Evolutionary conservation across 352 stramenopile genomes (phyloP).

Genomic region (Sclerospora graminicola): DNA sequence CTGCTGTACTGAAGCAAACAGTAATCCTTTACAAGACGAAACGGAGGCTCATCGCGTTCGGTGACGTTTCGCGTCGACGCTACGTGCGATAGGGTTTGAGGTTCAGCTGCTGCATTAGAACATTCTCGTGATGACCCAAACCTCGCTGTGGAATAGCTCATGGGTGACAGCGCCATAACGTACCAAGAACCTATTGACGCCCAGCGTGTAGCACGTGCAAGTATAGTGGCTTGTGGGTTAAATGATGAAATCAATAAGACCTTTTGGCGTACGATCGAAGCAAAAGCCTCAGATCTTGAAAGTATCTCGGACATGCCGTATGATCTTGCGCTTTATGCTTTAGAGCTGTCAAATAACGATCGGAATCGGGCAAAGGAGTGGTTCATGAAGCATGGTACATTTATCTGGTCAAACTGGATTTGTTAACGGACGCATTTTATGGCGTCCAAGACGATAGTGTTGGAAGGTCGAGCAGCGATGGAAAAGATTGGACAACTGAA

Average conservation of each 20-base stretch:
- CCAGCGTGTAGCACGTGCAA: conserved; percentile 38
- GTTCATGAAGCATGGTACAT: conserved; percentile 73
- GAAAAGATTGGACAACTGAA: conserved; percentile 74
- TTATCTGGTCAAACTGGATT: conserved; percentile 41
- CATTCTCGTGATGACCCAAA: conserved; percentile 78
- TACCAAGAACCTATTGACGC: conserved; percentile 68
- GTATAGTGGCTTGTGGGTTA: conserved; percentile 20
- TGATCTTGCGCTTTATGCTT: conserved; percentile 43
- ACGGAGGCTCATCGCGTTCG: conserved; percentile 59
- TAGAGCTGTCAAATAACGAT: conserved; percentile 74
- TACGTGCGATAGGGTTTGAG: conserved; percentile 82
- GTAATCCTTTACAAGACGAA: conserved; percentile 62
- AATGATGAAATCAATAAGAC: conserved; percentile 11
- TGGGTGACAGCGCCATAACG: conserved; percentile 53
- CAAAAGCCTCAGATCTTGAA: conserved; percentile 59
- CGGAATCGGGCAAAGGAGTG: conserved; percentile 82
- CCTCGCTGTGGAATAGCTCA: conserved; percentile 78
- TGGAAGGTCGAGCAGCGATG: conserved; percentile 54
- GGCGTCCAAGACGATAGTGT: conserved; percentile 27
- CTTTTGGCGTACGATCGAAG: conserved; percentile 28
- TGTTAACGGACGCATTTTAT: conserved; percentile 43
- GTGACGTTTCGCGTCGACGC: conserved; percentile 65
- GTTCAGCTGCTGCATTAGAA: conserved; percentile 76
- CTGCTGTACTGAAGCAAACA: conserved; percentile 20
- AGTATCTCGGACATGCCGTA: conserved; percentile 71